Conservation (phyloP, 73 alveolate genomes). For the Paramecium tetraurelia region DNA sequence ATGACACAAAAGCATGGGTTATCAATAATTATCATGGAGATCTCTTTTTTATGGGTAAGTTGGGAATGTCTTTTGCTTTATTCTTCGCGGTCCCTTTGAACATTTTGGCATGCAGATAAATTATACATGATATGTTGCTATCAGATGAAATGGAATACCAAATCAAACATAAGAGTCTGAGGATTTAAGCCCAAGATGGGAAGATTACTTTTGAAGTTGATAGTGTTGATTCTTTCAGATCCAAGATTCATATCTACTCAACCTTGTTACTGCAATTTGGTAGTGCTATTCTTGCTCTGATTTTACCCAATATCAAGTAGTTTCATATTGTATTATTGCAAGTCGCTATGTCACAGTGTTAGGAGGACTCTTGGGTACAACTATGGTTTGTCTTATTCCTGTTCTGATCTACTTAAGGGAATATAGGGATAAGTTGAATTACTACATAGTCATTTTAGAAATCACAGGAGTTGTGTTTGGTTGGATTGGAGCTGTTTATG, state of each 20-base stretch:
- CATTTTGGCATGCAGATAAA: constrained; percentile 24
- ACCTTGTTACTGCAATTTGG: neutral
- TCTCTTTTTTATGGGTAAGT: neutral
- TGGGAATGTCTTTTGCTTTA: constrained; percentile 10
- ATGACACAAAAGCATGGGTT: neutral
- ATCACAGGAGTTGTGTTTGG: neutral
- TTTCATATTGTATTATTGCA: neutral
- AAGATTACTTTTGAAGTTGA: constrained; percentile 34
- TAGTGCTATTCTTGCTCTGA: constrained; percentile 15
- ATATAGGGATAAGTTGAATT: neutral
- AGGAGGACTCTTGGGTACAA: constrained; percentile 34
- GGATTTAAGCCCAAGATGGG: neutral
- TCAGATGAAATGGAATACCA: constrained; percentile 48
- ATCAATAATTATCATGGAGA: constrained; percentile 25
- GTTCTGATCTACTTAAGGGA: neutral
- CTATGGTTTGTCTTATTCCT: constrained; percentile 16
- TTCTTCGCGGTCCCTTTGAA: constrained; percentile 26
- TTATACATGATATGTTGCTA: constrained; percentile 37
- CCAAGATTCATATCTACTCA: neutral
- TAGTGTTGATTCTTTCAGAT: constrained; percentile 44
- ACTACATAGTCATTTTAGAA: neutral
- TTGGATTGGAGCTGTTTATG: constrained; percentile 36
- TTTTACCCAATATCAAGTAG: neutral
- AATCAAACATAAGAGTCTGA: constrained; percentile 4
- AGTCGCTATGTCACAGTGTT: neutral